Conservation (phyloP, 768 basidiomycete species). For the Boletus subparvulus region DNA sequence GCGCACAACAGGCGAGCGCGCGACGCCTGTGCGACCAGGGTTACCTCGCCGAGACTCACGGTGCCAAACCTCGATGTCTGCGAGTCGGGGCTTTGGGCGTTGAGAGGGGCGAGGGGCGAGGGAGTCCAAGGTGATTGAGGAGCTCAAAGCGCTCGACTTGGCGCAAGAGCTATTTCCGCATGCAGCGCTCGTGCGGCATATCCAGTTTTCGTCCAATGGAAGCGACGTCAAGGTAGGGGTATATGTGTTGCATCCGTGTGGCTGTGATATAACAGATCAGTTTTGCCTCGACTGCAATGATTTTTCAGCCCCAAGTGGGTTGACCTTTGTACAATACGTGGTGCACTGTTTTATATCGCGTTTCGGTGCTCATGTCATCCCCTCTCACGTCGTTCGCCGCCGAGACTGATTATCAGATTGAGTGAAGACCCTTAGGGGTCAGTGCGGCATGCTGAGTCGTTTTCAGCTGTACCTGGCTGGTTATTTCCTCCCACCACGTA, state of each 20-base stretch:
- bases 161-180: slow-evolving; percentile 43
- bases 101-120: slow-evolving; percentile 41
- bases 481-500: slow-evolving; percentile 72
- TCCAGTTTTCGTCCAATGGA: slow-evolving; percentile 59
- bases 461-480: slow-evolving; percentile 61
- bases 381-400: slow-evolving; percentile 73
- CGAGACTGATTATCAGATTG: slow-evolving; percentile 69
- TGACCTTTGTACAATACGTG: slow-evolving; percentile 63
- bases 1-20: slow-evolving; percentile 28
- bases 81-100: slow-evolving; percentile 12
- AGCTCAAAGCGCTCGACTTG: slow-evolving; percentile 38
- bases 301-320: slow-evolving; percentile 60
- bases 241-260: neutral
- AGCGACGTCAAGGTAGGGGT: slow-evolving; percentile 50
- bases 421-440: slow-evolving; percentile 27
- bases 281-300: slow-evolving; percentile 36
- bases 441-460: neutral
- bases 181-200: slow-evolving; percentile 49
- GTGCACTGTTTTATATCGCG: slow-evolving; percentile 69
- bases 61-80: slow-evolving; percentile 22
- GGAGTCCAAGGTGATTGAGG: slow-evolving; percentile 39
- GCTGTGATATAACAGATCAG: neutral
- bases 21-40: slow-evolving; percentile 19
- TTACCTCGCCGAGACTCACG: slow-evolving; percentile 28
- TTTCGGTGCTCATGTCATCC: slow-evolving; percentile 58